Percentiles rank a stretch among this genome's conserved stretches.
Conservation (phyloP, 2,329 filamentous ascomycete species). For the Phialophora tarda region DNA sequence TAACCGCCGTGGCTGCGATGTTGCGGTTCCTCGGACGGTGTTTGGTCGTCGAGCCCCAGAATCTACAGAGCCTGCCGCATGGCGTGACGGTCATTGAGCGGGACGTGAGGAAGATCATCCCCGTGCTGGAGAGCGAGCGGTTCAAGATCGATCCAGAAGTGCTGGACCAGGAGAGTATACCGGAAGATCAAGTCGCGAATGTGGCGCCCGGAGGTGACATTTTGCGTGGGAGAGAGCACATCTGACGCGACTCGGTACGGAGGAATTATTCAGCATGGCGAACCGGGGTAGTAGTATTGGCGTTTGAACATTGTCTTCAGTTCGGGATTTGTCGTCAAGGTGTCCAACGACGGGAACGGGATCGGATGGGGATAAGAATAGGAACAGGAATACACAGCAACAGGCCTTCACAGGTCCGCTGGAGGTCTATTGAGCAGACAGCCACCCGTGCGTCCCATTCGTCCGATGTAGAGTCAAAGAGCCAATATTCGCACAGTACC, state of each 20-base stretch:
- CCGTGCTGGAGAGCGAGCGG: constrained; percentile 25
- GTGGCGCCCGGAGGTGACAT: constrained; percentile 10
- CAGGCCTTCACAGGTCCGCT: neutral
- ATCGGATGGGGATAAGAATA: neutral
- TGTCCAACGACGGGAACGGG: too few species aligned
- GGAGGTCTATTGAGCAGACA: neutral
- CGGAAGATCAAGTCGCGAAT: constrained; percentile 32
- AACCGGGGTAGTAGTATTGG: neutral
- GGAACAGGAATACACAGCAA: neutral
- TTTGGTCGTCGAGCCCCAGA: constrained; percentile 15
- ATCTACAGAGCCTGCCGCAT: constrained; percentile 14
- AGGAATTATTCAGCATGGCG: neutral
- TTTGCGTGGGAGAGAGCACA: neutral
- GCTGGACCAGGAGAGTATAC: constrained; percentile 26
- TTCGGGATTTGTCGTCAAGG: too few species aligned
- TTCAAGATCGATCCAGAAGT: constrained; percentile 31
- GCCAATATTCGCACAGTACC: too few species aligned
- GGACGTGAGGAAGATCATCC: constrained; percentile 32
- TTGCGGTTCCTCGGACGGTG: constrained; percentile 33
- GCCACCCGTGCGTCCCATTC: too few species aligned
- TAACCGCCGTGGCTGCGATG: constrained; percentile 27
- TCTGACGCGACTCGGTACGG: neutral
- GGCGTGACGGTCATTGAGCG: constrained; percentile 35
- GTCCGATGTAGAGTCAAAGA: too few species aligned
- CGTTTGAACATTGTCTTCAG: neutral